phyloP scores from a whole-genome alignment of 108 stramenopile species.

The Nitzschia palea region DNA sequence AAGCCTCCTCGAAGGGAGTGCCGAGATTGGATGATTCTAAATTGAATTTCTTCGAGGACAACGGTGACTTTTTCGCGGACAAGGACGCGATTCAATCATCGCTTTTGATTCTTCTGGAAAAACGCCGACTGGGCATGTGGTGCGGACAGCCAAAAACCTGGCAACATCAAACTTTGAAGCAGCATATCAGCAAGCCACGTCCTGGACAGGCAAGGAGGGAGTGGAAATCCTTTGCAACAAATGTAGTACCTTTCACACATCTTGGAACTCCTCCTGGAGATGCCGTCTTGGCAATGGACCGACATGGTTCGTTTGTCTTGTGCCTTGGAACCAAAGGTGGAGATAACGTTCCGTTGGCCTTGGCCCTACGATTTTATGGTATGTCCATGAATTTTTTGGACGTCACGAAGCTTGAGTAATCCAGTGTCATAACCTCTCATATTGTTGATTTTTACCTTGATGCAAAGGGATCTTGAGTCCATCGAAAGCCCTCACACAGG shows the following conservation, averaged over 20 bases:
- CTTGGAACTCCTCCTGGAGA: slow-evolving; percentile 37
- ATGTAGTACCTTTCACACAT: slow-evolving; percentile 33
- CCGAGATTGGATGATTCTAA: slow-evolving; percentile 7
- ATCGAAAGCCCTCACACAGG: neutral
- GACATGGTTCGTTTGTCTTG: slow-evolving; percentile 31
- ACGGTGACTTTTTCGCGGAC: slow-evolving; percentile 25
- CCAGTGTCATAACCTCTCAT: neutral
- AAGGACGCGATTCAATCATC: neutral
- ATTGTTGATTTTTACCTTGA: neutral
- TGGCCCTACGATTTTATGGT: slow-evolving; percentile 36
- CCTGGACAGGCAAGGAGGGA: slow-evolving; percentile 3
- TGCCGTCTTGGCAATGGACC: slow-evolving; percentile 43
- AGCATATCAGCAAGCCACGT: slow-evolving; percentile 19
- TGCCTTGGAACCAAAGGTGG: slow-evolving; percentile 22
- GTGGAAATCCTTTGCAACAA: slow-evolving; percentile 26
- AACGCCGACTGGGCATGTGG: slow-evolving; percentile 8
- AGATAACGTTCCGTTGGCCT: neutral
- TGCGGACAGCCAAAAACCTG: neutral
- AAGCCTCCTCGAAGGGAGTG: neutral
- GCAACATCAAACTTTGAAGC: slow-evolving; percentile 15
- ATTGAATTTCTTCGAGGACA: slow-evolving; percentile 24
- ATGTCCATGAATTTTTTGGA: neutral
- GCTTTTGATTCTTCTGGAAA: slow-evolving; percentile 12
- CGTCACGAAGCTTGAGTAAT: neutral
- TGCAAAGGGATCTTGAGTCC: slow-evolving; percentile 6